Base-by-base conservation (phyloP, 192 early-diverging fungal species). In the Dissophora ornata region DNA sequence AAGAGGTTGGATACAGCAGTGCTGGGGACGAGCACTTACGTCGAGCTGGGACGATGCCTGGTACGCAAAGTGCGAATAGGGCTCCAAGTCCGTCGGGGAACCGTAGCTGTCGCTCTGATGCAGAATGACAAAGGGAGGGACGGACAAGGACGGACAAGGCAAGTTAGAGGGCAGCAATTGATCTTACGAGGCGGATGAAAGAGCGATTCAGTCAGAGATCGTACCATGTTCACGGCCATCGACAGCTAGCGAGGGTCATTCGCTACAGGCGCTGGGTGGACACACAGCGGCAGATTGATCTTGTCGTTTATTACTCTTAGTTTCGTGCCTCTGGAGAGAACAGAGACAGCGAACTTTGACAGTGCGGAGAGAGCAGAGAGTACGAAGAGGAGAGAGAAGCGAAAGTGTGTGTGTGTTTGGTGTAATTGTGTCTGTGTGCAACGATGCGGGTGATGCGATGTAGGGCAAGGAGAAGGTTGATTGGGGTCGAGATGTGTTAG, bases 31-130 rank as follows among this genome's bases (percentile, higher is more conserved):
- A 38, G 10, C 28, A 74, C 70, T 59, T 74, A 74, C 70, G 40
- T 74, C 70, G 22, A 74, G 56, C 24, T 74, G 70, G 10, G 56
- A 33, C 8, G 70, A 59, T 32, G 61, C 42, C 30, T 71, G 70
- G 26, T 53, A 74, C 22, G 55, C 29, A 64, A 65, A 74, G 56
- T 74, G 70, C 16, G 70, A 74, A 40, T 59, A 65, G 40, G 70
- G 48, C 49, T 74, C 70, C 28, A 59, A 54, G 52, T 74, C 70
- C 12, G 62, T 40, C 18, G 38, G 55, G 54, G 70, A 59, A 44
- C 62, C 45, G 62, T 59, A 65, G 62, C 30, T 69, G 49, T 70
- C 58, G 58, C 70, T 74, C 70, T 74, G 19, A 41, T 19, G 45
- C 15, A 22, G 44, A 10, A 49, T 38, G 34, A 45, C 4, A 16